Evolutionary conservation across 768 basidiomycete species (phyloP).

Genomic region (Lactifluus rugatus): DNA sequence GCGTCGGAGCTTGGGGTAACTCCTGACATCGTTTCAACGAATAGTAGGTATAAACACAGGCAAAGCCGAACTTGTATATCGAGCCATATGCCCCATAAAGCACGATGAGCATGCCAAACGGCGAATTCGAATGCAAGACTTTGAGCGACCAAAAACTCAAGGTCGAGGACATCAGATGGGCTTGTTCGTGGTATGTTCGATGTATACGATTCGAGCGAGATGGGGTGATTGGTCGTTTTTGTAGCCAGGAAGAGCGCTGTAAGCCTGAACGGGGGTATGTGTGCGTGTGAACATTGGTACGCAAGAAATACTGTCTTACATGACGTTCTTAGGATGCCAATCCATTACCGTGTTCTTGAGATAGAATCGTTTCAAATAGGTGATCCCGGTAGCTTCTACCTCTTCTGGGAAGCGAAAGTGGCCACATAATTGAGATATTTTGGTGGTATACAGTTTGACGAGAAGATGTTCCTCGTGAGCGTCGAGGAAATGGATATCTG

Average conservation of each 20-base stretch:
- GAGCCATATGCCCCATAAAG: slow-evolving; percentile 80
- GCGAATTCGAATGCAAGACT: slow-evolving; percentile 91
- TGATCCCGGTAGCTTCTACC: slow-evolving; percentile 86
- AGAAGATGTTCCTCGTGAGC: slow-evolving; percentile 81
- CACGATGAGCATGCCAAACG: slow-evolving; percentile 83
- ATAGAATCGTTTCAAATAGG: slow-evolving; percentile 94
- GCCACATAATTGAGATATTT: slow-evolving; percentile 76
- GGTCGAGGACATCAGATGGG: slow-evolving; percentile 78
- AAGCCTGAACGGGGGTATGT: slow-evolving; percentile 46
- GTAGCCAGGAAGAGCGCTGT: slow-evolving; percentile 92
- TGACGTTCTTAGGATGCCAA: slow-evolving; percentile 98
- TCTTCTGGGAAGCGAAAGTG: slow-evolving; percentile 85
- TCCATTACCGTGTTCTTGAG: slow-evolving; percentile 98
- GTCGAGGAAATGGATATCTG: slow-evolving; percentile 60
- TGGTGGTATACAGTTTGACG: slow-evolving; percentile 80
- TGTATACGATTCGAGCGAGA: slow-evolving; percentile 79
- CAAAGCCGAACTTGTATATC: slow-evolving; percentile 63
- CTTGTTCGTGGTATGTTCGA: slow-evolving; percentile 72
- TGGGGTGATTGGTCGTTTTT: slow-evolving; percentile 94
- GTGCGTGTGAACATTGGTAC: neutral
- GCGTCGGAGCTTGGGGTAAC: slow-evolving; percentile 39
- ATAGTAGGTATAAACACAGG: slow-evolving; percentile 10
- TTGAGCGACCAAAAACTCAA: slow-evolving; percentile 95
- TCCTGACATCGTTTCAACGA: slow-evolving; percentile 33
- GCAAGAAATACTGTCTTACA: slow-evolving; percentile 44